These are phyloP conservation scores for Fusarium camptoceras DNA, from an alignment of 2,329 filamentous ascomycete genomes.

Conservation along the genomic window DNA sequence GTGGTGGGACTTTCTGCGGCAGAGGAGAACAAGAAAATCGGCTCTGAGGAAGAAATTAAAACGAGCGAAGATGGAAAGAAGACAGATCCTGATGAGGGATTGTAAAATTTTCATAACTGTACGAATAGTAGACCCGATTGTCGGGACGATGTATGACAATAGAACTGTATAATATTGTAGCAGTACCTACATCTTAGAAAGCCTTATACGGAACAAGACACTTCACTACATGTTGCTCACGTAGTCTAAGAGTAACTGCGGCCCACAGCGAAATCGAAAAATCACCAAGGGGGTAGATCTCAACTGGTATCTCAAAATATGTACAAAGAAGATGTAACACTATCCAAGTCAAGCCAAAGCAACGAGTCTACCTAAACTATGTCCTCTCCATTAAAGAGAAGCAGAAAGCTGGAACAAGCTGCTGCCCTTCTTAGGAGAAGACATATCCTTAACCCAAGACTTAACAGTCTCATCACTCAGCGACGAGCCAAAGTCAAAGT, in stretches of 20 bases:
- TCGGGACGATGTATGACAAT: constrained; percentile 38
- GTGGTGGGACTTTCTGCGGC: constrained; percentile 65
- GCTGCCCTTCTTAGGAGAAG: constrained; percentile 26
- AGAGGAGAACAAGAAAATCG: constrained; percentile 45
- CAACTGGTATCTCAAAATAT: constrained; percentile 25
- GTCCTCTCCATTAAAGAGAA: constrained; percentile 4
- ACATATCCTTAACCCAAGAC: constrained; percentile 47
- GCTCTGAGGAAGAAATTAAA: constrained; percentile 7
- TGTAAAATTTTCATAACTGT: constrained; percentile 16
- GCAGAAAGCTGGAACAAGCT: constrained; percentile 42
- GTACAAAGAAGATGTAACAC: constrained; percentile 26
- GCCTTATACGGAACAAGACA: constrained; percentile 20
- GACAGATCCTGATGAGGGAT: constrained; percentile 3
- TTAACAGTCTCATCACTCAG: constrained; percentile 55
- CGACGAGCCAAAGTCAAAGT: constrained; percentile 55
- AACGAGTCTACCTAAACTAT: background rate
- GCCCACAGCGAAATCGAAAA: background rate
- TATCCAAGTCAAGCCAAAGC: background rate
- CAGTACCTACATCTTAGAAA: constrained; percentile 29
- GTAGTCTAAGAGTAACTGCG: background rate
- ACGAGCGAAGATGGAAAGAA: constrained; percentile 44
- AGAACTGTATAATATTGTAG: constrained; percentile 44
- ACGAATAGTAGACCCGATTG: constrained; percentile 8
- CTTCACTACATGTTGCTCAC: background rate
- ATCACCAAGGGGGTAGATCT: background rate